Base-by-base conservation (phyloP, 1,139 yeast genomes). In the Suhomyces wounanorum region DNA sequence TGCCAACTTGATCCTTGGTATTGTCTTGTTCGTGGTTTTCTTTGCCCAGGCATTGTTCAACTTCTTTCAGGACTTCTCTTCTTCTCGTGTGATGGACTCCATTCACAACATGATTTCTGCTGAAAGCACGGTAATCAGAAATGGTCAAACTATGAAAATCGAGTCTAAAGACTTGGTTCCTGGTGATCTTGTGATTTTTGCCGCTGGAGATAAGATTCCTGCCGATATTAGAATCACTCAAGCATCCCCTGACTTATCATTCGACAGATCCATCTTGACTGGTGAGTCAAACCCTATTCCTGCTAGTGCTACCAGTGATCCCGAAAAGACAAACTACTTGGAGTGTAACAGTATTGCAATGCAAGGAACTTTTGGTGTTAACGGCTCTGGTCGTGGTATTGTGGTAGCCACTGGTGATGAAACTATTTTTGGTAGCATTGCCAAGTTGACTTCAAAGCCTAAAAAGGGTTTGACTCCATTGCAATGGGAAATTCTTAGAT, bases 51-150 rank as follows among this genome's bases (percentile, higher is more conserved):
- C 82, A 0, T 54, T 59, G 18, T 77, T 78, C 63, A 78, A 78
- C 59, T 79, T 78, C 52, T 69, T 72, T 60, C 83, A 80, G 54
- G 84, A 80, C 55, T 78, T 67, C 63, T 75, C 81, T 9, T 70
- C 81, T 38, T 69, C 80, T 2, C 68, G 70, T 48, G 81, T 79
- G 37, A 77, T 80, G 82, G 73, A 73, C 43, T 78, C 83, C 3
- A 78, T 80, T 53, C 69, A 70, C 53, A 63, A 65, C 42, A 65
- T 80, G 70, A 65, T 80, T 30, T 82, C 83, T 2, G 59, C 66
- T 6, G 77, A 73, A 35, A 59, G 60, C 10, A 52, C 54, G 13
- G 63, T 63, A 8, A 51, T 67, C 14, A 60, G 75, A 55, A 59
- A 64, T 37, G 69, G 69, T 7, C 38, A 54, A 21, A 41, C 52